These are phyloP conservation scores for Schwanniomyces etchellsii DNA, from an alignment of 1,139 yeast species.

Conservation along the genomic window DNA sequence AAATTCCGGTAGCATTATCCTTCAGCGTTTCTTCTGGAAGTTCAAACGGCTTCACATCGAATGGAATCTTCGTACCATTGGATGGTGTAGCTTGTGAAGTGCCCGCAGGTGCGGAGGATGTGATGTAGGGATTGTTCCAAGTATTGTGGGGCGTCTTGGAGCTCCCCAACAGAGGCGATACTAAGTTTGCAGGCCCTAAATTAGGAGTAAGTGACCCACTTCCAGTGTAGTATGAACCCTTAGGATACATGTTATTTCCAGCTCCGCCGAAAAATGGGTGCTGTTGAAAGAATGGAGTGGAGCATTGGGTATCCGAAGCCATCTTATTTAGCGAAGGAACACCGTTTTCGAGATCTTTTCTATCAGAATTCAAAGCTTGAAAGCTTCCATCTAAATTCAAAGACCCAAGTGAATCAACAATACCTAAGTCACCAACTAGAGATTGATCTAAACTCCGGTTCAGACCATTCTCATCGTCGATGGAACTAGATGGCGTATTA, in stretches of 20 bases:
- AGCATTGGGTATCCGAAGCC: too few species aligned
- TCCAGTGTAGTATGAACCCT: neutral
- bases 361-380: neutral
- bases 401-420: slow-evolving; percentile 38
- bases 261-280: neutral
- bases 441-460: slow-evolving; percentile 1
- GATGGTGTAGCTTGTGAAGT: slow-evolving; percentile 9
- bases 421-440: slow-evolving; percentile 23
- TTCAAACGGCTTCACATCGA: slow-evolving; percentile 28
- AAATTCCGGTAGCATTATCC: slow-evolving; percentile 5
- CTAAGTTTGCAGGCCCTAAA: neutral
- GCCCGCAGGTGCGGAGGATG: slow-evolving; percentile 35
- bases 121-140: slow-evolving; percentile 26
- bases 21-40: slow-evolving; percentile 24
- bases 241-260: neutral
- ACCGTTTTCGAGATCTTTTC: too few species aligned
- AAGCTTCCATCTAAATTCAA: slow-evolving; percentile 22
- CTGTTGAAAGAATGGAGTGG: too few species aligned
- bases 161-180: neutral
- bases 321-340: too few species aligned
- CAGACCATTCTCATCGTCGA: slow-evolving; percentile 7
- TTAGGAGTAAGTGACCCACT: neutral
- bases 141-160: slow-evolving; percentile 19
- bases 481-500: slow-evolving; percentile 6
- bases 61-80: slow-evolving; percentile 9